Base-by-base conservation (phyloP, 305 asterid species). In the Rubia tinctorum region DNA sequence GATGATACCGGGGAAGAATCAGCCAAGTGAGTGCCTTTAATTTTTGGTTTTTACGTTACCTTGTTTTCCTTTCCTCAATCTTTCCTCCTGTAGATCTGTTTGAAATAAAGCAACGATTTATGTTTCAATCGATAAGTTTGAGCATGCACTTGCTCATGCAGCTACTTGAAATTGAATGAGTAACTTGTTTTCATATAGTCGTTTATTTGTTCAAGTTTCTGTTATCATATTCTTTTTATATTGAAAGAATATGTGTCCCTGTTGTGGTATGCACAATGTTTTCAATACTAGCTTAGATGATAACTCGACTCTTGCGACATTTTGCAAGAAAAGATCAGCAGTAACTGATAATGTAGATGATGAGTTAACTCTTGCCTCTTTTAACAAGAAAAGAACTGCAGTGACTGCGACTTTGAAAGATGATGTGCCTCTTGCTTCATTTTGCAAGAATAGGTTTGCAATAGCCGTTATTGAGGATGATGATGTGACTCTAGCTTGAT, bases 1-100 rank as follows among this genome's bases (percentile, higher is more conserved):
- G 97, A 91, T 84, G 99, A 94, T 80, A 88, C 87, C 14, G 97
- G 92, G 74, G 99, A 94, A 86, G 97, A 90, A 84, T 90, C 87
- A 72, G 97, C 99, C 56, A 90, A 88, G 99, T 94, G 58, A 73
- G 79, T 84, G 42, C 37, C 78, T 64, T 67, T 40, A 43, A 27
- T 69, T 25, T 73, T 44, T 8, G 56, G 67, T 61, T 39, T 61
- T 69, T 49, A 69, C 18, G 49, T 77, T 68, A 14, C 77, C 80
- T 40, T 75, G 22, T 37, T 43, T 61, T 10, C 55, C 47, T 68
- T 80, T 13, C 23, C 56, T 6, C 65, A 49, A 15, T 76, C 23
- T 49, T 47, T 80, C 37, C 51, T 27, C 55, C 30, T 20, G 18
- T 49, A 34, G 53, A 7, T 37, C 37, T 39, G 20, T 17, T 12